A percentile compares a stretch with the other conserved stretches of the same genome.
phyloP scores from a whole-genome alignment of 768 basidiomycete species.

The Boletus sp. region DNA sequence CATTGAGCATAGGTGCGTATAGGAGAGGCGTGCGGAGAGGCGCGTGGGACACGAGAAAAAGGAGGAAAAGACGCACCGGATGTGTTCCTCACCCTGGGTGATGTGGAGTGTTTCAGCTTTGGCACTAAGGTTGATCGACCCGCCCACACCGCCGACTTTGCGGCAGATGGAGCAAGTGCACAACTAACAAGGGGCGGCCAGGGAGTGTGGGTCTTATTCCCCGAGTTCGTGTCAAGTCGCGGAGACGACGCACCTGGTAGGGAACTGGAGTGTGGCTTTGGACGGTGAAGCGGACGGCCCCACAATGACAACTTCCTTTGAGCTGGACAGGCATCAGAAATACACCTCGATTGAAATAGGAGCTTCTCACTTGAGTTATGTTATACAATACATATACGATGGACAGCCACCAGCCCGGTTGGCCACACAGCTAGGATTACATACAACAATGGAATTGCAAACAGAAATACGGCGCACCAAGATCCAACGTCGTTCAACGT shows the following conservation, averaged over 20 bases:
- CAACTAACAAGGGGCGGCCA: conserved; percentile 37
- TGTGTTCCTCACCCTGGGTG: conserved; percentile 47
- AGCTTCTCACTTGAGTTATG: not conserved
- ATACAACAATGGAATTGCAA: not conserved
- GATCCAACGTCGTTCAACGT: not conserved
- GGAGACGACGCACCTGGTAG: conserved; percentile 45
- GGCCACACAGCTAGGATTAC: not conserved
- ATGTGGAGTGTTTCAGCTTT: conserved; percentile 48
- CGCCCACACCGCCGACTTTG: conserved; percentile 64
- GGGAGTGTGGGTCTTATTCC: not conserved
- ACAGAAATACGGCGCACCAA: not conserved
- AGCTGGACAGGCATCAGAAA: conserved; percentile 50
- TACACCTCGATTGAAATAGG: not conserved
- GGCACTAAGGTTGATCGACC: conserved; percentile 65
- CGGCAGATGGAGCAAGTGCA: conserved; percentile 70
- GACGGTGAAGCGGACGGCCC: conserved; percentile 33
- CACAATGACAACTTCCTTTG: conserved; percentile 37
- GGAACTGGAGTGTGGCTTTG: conserved; percentile 55
- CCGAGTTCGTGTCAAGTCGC: too few relatives aligned
- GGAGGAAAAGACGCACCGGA: conserved; percentile 39
- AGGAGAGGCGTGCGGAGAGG: too few relatives aligned
- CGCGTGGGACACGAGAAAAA: not conserved
- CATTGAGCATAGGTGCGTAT: not conserved
- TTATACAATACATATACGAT: not conserved
- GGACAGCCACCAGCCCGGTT: not conserved